Conservation (phyloP, 2,329 filamentous ascomycete species). For the Clonostachys rosea region DNA sequence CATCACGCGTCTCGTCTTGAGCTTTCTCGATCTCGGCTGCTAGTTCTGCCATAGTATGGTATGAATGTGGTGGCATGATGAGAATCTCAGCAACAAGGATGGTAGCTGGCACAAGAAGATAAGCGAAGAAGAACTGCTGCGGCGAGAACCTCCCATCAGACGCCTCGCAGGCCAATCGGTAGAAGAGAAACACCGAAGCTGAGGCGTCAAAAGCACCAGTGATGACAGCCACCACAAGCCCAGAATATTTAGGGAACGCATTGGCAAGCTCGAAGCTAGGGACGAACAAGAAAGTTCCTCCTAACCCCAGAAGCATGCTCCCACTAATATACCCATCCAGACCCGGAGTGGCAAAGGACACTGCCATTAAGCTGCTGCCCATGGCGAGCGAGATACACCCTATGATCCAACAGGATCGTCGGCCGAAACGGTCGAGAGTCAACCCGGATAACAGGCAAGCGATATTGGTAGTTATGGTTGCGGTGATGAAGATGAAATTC, state of each 20-base stretch:
- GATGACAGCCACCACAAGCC: constrained; percentile 69
- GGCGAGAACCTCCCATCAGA: constrained; percentile 31
- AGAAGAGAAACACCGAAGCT: constrained; percentile 70
- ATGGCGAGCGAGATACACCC: constrained; percentile 63
- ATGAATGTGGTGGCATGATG: constrained; percentile 31
- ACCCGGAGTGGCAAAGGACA: constrained; percentile 52
- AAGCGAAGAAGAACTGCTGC: constrained; percentile 32
- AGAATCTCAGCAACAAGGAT: constrained; percentile 27
- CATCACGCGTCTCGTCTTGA: constrained; percentile 27
- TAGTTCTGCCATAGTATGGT: constrained; percentile 30
- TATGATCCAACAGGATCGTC: constrained; percentile 67
- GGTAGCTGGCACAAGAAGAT: constrained; percentile 25
- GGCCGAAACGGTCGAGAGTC: constrained; percentile 77
- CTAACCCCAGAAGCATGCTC: constrained; percentile 70
- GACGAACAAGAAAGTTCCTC: constrained; percentile 76
- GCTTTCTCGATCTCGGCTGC: constrained; percentile 31
- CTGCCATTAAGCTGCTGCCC: constrained; percentile 69
- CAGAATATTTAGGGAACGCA: constrained; percentile 70
- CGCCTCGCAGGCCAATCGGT: constrained; percentile 63
- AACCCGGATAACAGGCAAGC: constrained; percentile 79
- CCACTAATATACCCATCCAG: constrained; percentile 73
- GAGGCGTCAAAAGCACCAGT: constrained; percentile 81
- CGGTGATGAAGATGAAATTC: constrained; percentile 87
- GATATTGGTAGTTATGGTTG: constrained; percentile 82
- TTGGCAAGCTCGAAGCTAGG: constrained; percentile 79